phyloP scores from a whole-genome alignment of 352 stramenopile genomes.

The Globisporangium abappressorium region DNA sequence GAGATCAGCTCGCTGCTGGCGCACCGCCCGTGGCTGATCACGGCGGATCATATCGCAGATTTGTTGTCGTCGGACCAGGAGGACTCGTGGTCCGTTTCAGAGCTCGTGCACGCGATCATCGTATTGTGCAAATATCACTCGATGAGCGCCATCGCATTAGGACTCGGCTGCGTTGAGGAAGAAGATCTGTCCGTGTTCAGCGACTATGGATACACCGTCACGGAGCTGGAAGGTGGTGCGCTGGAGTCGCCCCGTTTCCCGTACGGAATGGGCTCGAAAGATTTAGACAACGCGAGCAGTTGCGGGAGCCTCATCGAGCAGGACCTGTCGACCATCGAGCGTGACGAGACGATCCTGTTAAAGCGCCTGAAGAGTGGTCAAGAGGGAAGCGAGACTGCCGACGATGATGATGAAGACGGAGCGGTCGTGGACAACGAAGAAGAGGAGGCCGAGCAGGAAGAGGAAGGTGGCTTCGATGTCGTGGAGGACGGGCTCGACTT shows the following conservation, averaged over 20 bases:
- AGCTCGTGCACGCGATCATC: constrained; percentile 85
- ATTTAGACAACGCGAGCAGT: constrained; percentile 32
- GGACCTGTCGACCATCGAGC: constrained; percentile 69
- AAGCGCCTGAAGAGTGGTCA: constrained; percentile 61
- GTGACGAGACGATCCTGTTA: constrained; percentile 66
- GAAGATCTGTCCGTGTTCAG: constrained; percentile 68
- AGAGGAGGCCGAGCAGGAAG: constrained; percentile 26
- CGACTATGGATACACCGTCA: constrained; percentile 48
- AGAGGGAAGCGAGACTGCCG: constrained; percentile 60
- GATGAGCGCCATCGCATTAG: constrained; percentile 77
- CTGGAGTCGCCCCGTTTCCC: constrained; percentile 20
- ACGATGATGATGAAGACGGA: constrained; percentile 44
- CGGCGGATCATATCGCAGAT: constrained; percentile 66
- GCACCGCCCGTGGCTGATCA: constrained; percentile 84
- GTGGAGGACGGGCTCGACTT: constrained; percentile 51
- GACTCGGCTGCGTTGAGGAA: constrained; percentile 73
- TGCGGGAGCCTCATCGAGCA: constrained; percentile 48
- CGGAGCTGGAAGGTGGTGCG: constrained; percentile 5
- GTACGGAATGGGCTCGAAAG: constrained; percentile 20
- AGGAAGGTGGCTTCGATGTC: constrained; percentile 45
- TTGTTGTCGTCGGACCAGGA: constrained; percentile 67
- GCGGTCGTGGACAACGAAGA: constrained; percentile 20
- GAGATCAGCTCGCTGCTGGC: constrained; percentile 81
- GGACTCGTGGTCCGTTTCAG: constrained; percentile 83
- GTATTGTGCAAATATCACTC: constrained; percentile 82